Percentiles rank a stretch among this genome's conserved stretches.
Evolutionary conservation across 768 basidiomycete species (phyloP).

Genomic region (Podaxis pistillaris): DNA sequence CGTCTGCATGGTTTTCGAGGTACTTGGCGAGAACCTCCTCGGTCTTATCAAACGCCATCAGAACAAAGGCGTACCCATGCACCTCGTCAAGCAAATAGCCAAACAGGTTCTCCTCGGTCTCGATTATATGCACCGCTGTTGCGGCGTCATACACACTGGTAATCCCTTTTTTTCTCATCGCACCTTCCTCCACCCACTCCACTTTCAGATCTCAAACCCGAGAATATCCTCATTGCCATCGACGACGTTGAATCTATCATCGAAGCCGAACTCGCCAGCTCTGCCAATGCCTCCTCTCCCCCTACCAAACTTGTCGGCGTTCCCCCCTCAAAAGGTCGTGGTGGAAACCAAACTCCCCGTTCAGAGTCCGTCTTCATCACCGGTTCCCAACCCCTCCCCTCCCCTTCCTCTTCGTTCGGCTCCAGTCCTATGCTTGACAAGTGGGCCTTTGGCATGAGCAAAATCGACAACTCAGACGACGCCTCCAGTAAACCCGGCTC

Average conservation of each 20-base stretch:
- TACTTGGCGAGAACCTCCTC: constrained; percentile 94
- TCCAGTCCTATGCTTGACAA: constrained; percentile 76
- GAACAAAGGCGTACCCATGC: constrained; percentile 95
- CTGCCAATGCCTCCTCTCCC: constrained; percentile 43
- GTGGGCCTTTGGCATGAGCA: constrained; percentile 90
- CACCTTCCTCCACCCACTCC: constrained; percentile 10
- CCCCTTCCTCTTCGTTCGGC: constrained; percentile 71
- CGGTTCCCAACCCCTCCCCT: constrained; percentile 90
- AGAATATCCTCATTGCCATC: constrained; percentile 96
- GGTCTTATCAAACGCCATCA: constrained; percentile 98
- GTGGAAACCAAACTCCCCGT: constrained; percentile 95
- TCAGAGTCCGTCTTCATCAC: constrained; percentile 79
- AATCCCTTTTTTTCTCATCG: constrained; percentile 12
- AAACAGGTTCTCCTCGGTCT: constrained; percentile 94
- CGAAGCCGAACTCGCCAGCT: constrained; percentile 66
- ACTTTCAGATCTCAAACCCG: constrained; percentile 84
- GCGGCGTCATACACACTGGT: constrained; percentile 96
- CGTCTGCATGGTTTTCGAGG: constrained; percentile 99
- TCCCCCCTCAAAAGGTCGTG: constrained; percentile 87
- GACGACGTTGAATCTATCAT: constrained; percentile 96
- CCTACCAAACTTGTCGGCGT: constrained; percentile 85
- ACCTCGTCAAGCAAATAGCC: constrained; percentile 90
- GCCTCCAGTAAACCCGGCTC: constrained; percentile 23
- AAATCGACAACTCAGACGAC: constrained; percentile 58
- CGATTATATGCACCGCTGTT: constrained; percentile 97